These are phyloP conservation scores for Populus pruinosa DNA, from an alignment of 345 rosid species.

Conservation along the genomic window DNA sequence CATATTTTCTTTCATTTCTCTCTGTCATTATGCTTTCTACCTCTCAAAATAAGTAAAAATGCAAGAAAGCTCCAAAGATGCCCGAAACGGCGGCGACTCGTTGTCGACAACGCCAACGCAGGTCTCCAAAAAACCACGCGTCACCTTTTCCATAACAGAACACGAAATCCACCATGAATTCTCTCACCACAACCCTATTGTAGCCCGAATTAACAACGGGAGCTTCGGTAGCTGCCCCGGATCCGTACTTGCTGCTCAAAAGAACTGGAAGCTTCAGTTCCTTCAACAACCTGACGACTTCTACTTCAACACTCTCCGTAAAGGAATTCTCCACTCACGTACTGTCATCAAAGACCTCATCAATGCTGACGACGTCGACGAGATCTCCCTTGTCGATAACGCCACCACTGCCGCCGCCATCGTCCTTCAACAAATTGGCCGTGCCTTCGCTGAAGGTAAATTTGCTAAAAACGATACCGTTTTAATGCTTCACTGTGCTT, in stretches of 20 bases:
- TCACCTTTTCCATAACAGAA: constrained; percentile 29
- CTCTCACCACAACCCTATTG: constrained; percentile 60
- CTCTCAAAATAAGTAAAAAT: constrained; percentile 1
- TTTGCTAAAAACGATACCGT: constrained; percentile 48
- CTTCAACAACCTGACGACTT: constrained; percentile 74
- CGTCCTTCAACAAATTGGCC: constrained; percentile 65
- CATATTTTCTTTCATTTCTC: neutral
- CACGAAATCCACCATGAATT: constrained; percentile 55
- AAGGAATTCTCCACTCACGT: constrained; percentile 55
- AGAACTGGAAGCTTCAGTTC: constrained; percentile 58
- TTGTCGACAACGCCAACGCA: constrained; percentile 6
- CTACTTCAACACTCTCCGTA: constrained; percentile 61
- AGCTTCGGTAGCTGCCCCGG: constrained; percentile 80
- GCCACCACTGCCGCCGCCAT: constrained; percentile 84
- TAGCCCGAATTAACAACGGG: constrained; percentile 73
- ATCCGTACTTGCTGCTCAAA: constrained; percentile 55
- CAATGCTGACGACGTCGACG: constrained; percentile 64
- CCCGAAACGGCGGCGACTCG: constrained; percentile 58
- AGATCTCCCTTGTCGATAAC: constrained; percentile 73
- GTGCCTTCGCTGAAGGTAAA: constrained; percentile 54
- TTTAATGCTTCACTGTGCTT: constrained; percentile 70
- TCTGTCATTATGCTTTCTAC: constrained; percentile 3
- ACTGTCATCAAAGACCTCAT: constrained; percentile 49
- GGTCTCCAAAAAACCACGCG: constrained; percentile 44
- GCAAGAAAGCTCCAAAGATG: constrained; percentile 31